Evolutionary conservation across 2,329 filamentous ascomycete genomes (phyloP).

Genomic region (Talaromyces sp.): DNA sequence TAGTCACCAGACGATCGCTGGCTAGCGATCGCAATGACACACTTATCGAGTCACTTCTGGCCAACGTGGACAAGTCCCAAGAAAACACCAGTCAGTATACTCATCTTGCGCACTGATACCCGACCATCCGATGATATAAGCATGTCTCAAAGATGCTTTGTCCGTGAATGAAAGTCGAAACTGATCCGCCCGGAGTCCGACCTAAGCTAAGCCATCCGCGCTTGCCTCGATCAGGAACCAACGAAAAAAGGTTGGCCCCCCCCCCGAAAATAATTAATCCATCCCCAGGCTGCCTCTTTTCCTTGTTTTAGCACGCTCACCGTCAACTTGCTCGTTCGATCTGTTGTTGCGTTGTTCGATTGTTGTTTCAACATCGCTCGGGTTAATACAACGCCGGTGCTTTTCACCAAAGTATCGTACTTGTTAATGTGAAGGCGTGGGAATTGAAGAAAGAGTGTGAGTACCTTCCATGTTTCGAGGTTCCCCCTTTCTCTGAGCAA

Average conservation of each 20-base stretch:
- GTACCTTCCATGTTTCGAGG: not conserved
- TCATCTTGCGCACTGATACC: not conserved
- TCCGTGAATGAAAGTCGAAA: not conserved
- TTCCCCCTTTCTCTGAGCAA: not conserved
- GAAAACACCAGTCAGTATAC: not conserved
- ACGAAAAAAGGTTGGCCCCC: not conserved
- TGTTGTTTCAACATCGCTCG: not conserved
- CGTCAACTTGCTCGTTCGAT: not conserved
- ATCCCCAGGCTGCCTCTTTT: constrained; percentile 2
- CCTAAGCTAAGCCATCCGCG: constrained; percentile 4
- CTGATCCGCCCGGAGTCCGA: not conserved
- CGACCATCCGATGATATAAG: not conserved
- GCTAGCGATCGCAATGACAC: not conserved
- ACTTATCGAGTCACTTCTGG: not conserved
- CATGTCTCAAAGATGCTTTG: not conserved
- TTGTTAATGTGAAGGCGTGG: not conserved
- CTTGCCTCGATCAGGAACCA: not conserved
- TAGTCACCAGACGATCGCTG: not conserved
- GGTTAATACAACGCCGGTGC: not conserved
- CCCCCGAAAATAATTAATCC: constrained; percentile 6
- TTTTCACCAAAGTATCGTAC: constrained; percentile 2
- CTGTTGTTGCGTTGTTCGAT: not conserved
- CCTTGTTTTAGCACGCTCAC: not conserved
- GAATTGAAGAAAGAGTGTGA: not conserved
- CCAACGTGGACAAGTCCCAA: not conserved